phyloP scores from a whole-genome alignment of 306 rosid genomes.

The Prunus davidiana region DNA sequence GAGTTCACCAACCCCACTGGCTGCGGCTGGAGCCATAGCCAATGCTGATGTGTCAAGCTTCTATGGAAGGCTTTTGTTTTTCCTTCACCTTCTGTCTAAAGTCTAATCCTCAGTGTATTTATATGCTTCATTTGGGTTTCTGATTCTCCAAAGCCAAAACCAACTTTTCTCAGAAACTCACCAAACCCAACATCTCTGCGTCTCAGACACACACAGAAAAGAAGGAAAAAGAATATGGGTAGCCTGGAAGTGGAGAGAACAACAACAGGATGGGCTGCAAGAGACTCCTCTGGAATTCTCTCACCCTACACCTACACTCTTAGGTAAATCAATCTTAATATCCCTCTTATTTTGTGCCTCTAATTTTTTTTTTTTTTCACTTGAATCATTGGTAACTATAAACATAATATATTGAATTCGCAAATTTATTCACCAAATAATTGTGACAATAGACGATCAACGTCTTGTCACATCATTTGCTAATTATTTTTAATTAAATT shows the following conservation, averaged over 20 bases:
- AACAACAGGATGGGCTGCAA: constrained; percentile 75
- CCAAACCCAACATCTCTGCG: too few relatives aligned
- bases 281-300: constrained; percentile 87
- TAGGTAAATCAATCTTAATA: constrained; percentile 32
- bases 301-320: constrained; percentile 68
- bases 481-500: background rate
- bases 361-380: too few relatives aligned
- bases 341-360: too few relatives aligned
- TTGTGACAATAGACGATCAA: too few relatives aligned
- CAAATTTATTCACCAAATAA: too few relatives aligned
- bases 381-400: too few relatives aligned
- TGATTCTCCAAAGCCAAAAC: background rate
- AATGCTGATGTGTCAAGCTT: background rate
- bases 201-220: background rate
- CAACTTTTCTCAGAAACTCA: background rate
- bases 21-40: too few relatives aligned
- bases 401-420: too few relatives aligned
- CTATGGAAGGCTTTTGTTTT: background rate
- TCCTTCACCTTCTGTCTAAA: background rate
- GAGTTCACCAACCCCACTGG: constrained; percentile 18
- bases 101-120: background rate
- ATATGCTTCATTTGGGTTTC: background rate
- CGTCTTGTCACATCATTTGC: too few relatives aligned
- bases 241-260: constrained; percentile 53
- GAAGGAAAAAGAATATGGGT: constrained; percentile 39